A percentile compares a stretch with the other conserved stretches of the same genome.
Conservation (phyloP, 2,329 filamentous ascomycete genomes). For the Neonectria hederae region DNA sequence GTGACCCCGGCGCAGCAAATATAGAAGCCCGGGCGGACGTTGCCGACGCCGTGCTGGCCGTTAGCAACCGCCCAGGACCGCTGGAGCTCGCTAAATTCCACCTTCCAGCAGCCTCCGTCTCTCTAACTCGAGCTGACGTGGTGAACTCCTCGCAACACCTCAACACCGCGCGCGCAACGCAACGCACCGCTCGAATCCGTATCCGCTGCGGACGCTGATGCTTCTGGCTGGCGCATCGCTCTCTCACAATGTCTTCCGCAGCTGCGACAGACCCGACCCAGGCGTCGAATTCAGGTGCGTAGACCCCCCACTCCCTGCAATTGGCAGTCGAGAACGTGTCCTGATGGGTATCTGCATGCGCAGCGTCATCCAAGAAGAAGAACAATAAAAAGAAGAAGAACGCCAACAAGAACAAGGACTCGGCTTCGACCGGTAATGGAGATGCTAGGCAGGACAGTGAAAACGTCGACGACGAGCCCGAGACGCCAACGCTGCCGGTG, state of each 20-base stretch:
- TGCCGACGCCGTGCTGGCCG: conserved; percentile 2
- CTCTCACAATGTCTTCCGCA: conserved; percentile 53
- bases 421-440: conserved; percentile 47
- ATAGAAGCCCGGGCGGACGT: background rate
- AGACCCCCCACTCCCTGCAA: conserved; percentile 37
- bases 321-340: conserved; percentile 44
- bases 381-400: conserved; percentile 70
- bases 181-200: conserved; percentile 26
- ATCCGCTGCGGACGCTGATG: conserved; percentile 38
- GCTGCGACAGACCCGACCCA: conserved; percentile 48
- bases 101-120: conserved; percentile 17
- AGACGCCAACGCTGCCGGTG: conserved; percentile 49
- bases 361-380: conserved; percentile 62
- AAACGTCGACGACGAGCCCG: conserved; percentile 56
- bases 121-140: conserved; percentile 38
- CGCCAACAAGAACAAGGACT: conserved; percentile 57
- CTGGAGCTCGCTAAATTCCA: conserved; percentile 40
- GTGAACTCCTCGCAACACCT: conserved; percentile 29
- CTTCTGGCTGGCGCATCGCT: conserved; percentile 32
- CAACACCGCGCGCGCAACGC: conserved; percentile 29
- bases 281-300: conserved; percentile 50
- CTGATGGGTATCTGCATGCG: conserved; percentile 40
- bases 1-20: background rate
- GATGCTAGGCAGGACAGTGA: conserved; percentile 48
- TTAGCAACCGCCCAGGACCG: conserved; percentile 27